A percentile compares a stretch with the other conserved stretches of the same genome.
phyloP scores from a whole-genome alignment of 2,329 filamentous ascomycete species.

The Pseudonectria foliicola region DNA sequence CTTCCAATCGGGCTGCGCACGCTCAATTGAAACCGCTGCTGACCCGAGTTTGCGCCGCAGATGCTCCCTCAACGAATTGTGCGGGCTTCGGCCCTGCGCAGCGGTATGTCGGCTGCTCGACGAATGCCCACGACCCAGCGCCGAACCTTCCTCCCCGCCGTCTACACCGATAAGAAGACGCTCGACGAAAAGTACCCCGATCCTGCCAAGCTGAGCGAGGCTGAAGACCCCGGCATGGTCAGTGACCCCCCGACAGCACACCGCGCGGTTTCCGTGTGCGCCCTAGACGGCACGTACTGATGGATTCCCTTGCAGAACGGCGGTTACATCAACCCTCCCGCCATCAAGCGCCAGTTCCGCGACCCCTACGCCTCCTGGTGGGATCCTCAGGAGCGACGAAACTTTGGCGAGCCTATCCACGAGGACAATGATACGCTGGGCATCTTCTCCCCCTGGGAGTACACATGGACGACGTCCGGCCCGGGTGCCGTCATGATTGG shows the following conservation, averaged over 20 bases:
- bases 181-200: conserved; percentile 48
- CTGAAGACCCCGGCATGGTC: conserved; percentile 61
- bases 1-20: background rate
- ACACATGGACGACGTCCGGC: conserved; percentile 70
- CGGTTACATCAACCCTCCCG: conserved; percentile 71
- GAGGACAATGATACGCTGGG: conserved; percentile 93
- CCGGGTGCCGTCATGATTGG: conserved; percentile 64
- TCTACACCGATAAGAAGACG: conserved; percentile 38
- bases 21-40: conserved; percentile 12
- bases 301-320: conserved; percentile 56
- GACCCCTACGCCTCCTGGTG: conserved; percentile 93
- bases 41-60: conserved; percentile 27
- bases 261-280: background rate
- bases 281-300: conserved; percentile 13
- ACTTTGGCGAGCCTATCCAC: conserved; percentile 93
- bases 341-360: conserved; percentile 81
- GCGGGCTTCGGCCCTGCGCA: conserved; percentile 40
- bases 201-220: conserved; percentile 42
- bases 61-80: conserved; percentile 56
- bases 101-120: conserved; percentile 37
- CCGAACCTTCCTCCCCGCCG: conserved; percentile 49
- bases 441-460: conserved; percentile 82
- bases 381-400: conserved; percentile 94
- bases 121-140: conserved; percentile 48
- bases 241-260: conserved; percentile 22